Conservation (phyloP, 2,329 filamentous ascomycete genomes). For the Aspergillus bombycis region DNA sequence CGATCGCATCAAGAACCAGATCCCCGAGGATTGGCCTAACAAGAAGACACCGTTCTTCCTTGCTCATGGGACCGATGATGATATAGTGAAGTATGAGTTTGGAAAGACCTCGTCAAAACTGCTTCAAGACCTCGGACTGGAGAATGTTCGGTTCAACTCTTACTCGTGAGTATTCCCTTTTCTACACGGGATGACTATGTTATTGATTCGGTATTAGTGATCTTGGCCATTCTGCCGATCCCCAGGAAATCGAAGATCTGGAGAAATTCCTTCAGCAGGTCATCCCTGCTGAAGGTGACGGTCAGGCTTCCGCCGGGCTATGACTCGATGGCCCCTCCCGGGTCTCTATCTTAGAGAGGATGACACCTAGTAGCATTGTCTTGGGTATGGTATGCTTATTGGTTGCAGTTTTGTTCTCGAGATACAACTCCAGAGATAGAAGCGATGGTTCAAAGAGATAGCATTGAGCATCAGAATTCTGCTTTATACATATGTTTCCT, state of each 20-base stretch:
- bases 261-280: slow-evolving; percentile 64
- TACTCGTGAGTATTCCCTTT: slow-evolving; percentile 64
- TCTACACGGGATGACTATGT: slow-evolving; percentile 3
- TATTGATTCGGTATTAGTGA: slow-evolving; percentile 50
- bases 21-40: slow-evolving; percentile 62
- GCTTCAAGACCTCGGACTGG: slow-evolving; percentile 70
- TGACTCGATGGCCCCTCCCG: slow-evolving; percentile 33
- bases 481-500: background rate
- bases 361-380: slow-evolving; percentile 22
- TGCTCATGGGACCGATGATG: slow-evolving; percentile 81
- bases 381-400: slow-evolving; percentile 32
- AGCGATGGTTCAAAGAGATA: slow-evolving; percentile 13
- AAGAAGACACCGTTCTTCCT: slow-evolving; percentile 83
- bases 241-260: slow-evolving; percentile 79
- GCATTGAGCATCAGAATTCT: slow-evolving; percentile 4
- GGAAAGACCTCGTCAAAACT: slow-evolving; percentile 68
- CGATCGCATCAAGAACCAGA: slow-evolving; percentile 62
- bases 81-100: slow-evolving; percentile 69
- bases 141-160: slow-evolving; percentile 70
- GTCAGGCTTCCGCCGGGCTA: slow-evolving; percentile 32
- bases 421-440: slow-evolving; percentile 12
- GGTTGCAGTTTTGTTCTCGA: slow-evolving; percentile 26
- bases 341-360: slow-evolving; percentile 1
- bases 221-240: slow-evolving; percentile 75
- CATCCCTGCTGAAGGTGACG: slow-evolving; percentile 52